phyloP scores from a whole-genome alignment of 2,329 filamentous ascomycete species.

The Colletotrichum sp. region DNA sequence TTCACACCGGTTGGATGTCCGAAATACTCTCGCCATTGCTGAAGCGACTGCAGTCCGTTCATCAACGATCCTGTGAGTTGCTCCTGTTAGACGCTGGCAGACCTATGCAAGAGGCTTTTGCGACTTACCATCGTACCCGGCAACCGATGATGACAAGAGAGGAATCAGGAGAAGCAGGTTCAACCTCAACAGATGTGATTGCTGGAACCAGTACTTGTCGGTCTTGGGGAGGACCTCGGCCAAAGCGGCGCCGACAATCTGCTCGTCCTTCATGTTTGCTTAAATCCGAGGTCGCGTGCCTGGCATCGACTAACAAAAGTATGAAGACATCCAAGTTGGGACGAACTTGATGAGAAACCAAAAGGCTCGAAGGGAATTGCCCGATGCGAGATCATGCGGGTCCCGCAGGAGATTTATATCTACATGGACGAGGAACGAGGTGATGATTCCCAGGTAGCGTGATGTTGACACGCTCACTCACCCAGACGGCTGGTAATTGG shows the following conservation, averaged over 20 bases:
- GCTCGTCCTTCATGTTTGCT: slow-evolving; percentile 18
- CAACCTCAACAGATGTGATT: slow-evolving; percentile 45
- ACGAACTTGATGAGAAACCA: background rate
- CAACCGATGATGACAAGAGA: slow-evolving; percentile 9
- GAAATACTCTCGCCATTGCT: slow-evolving; percentile 37
- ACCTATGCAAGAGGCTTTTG: background rate
- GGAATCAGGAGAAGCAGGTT: slow-evolving; percentile 50
- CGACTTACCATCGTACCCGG: slow-evolving; percentile 14
- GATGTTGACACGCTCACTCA: background rate
- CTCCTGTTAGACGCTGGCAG: background rate
- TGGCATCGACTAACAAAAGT: background rate
- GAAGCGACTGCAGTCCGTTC: slow-evolving; percentile 45
- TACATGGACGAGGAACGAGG: background rate
- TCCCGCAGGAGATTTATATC: slow-evolving; percentile 8
- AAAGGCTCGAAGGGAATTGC: background rate
- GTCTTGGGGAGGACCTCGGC: slow-evolving; percentile 41
- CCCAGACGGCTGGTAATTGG: background rate
- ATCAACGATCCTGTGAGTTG: slow-evolving; percentile 34
- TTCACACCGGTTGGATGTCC: slow-evolving; percentile 30
- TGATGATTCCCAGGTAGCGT: background rate
- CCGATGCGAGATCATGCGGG: background rate
- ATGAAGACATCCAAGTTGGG: background rate
- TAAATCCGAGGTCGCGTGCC: background rate
- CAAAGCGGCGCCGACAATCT: slow-evolving; percentile 30
- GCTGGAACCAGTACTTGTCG: slow-evolving; percentile 45